A percentile compares a stretch with the other conserved stretches of the same genome.
Conservation (phyloP, 2,329 filamentous ascomycete species). For the Microcyclospora tardicrescens region DNA sequence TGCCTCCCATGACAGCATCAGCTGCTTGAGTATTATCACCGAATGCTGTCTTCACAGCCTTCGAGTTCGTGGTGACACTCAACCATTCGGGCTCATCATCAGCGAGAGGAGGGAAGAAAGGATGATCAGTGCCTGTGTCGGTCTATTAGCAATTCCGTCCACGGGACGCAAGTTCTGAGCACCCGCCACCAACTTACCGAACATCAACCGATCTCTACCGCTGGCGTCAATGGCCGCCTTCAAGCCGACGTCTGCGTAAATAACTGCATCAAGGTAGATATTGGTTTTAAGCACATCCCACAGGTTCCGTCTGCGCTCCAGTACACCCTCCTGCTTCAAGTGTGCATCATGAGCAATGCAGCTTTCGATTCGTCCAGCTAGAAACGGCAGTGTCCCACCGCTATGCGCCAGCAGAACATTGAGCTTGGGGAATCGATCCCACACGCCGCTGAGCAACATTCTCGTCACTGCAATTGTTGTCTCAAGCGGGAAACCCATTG, state of each 20-base stretch:
- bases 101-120: constrained; percentile 67
- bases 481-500: constrained; percentile 80
- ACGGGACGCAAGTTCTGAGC: neutral
- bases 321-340: constrained; percentile 51
- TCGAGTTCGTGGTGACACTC: constrained; percentile 49
- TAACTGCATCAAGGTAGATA: constrained; percentile 76
- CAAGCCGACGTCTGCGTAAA: constrained; percentile 64
- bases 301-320: constrained; percentile 42
- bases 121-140: constrained; percentile 56
- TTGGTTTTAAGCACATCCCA: constrained; percentile 60
- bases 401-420: constrained; percentile 74
- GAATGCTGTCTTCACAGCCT: constrained; percentile 43
- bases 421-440: constrained; percentile 58
- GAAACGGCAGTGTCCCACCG: constrained; percentile 75
- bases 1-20: constrained; percentile 45
- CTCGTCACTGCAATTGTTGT: constrained; percentile 81
- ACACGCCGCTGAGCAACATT: constrained; percentile 79
- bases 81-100: constrained; percentile 52
- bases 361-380: constrained; percentile 78
- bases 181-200: constrained; percentile 36
- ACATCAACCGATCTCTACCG: constrained; percentile 59
- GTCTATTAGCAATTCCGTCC: constrained; percentile 1
- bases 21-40: constrained; percentile 34
- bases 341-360: constrained; percentile 74
- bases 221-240: constrained; percentile 56